Evolutionary conservation across 2,329 filamentous ascomycete species (phyloP).

Genomic region (Fusarium domesticum): DNA sequence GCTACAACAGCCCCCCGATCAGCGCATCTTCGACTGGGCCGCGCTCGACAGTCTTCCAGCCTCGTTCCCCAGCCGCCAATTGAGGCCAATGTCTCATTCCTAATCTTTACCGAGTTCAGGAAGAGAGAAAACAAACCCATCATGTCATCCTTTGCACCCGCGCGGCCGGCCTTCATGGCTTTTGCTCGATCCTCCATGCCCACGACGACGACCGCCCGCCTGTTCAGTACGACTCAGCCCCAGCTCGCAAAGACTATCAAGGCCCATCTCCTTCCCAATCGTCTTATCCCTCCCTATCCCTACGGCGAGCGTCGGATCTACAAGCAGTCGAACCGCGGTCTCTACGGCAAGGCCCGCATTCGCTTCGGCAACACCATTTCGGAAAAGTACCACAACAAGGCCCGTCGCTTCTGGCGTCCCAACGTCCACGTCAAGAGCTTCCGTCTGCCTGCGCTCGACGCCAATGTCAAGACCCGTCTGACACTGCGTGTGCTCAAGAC

Average conservation of each 20-base stretch:
- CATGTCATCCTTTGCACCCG: slow-evolving; percentile 26
- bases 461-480: slow-evolving; percentile 64
- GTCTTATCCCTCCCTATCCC: slow-evolving; percentile 65
- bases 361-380: slow-evolving; percentile 80
- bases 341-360: slow-evolving; percentile 68
- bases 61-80: slow-evolving; percentile 19
- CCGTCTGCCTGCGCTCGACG: slow-evolving; percentile 60
- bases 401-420: slow-evolving; percentile 69
- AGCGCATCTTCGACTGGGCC: slow-evolving; percentile 19
- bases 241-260: slow-evolving; percentile 41
- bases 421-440: slow-evolving; percentile 70
- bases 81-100: slow-evolving; percentile 24
- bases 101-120: slow-evolving; percentile 6
- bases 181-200: slow-evolving; percentile 11
- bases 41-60: slow-evolving; percentile 8
- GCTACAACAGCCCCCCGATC: slow-evolving; percentile 12
- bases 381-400: slow-evolving; percentile 65
- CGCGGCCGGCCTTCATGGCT: slow-evolving; percentile 19
- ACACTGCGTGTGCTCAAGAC: slow-evolving; percentile 67
- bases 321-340: slow-evolving; percentile 76
- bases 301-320: slow-evolving; percentile 67
- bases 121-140: neutral
- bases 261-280: slow-evolving; percentile 44
- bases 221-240: slow-evolving; percentile 39
- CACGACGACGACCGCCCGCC: slow-evolving; percentile 13